These are phyloP conservation scores for Podospora sp. DNA, from an alignment of 495 filamentous ascomycete genomes.

Conservation along the genomic window DNA sequence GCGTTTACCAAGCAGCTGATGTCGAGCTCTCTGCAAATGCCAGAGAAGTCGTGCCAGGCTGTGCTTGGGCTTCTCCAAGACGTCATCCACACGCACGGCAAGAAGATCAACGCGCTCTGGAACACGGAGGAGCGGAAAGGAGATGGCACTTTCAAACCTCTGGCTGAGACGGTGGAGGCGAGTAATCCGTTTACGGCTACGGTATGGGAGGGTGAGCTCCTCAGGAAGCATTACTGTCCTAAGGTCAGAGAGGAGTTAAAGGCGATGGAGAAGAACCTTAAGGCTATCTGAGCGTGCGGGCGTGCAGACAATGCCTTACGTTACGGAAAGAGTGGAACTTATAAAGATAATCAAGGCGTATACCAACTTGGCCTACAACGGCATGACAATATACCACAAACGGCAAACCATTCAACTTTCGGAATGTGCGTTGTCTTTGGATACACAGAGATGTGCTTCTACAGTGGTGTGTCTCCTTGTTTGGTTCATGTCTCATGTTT, in stretches of 20 bases:
- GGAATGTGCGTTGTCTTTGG: too few relatives aligned
- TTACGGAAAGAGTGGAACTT: too few relatives aligned
- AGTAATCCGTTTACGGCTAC: slow-evolving; percentile 89
- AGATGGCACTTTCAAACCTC: slow-evolving; percentile 59
- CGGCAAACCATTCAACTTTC: too few relatives aligned
- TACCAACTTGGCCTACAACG: too few relatives aligned
- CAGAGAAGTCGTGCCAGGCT: slow-evolving; percentile 83
- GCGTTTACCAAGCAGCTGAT: slow-evolving; percentile 92
- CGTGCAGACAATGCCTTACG: too few relatives aligned
- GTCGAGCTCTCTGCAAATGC: slow-evolving; percentile 77
- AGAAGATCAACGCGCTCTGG: slow-evolving; percentile 44
- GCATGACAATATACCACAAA: too few relatives aligned
- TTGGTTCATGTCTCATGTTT: too few relatives aligned
- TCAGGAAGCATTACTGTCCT: slow-evolving; percentile 85
- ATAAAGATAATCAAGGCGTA: too few relatives aligned
- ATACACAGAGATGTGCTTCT: too few relatives aligned
- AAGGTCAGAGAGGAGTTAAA: slow-evolving; percentile 75
- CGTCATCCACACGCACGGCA: slow-evolving; percentile 61
- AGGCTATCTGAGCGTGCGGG: slow-evolving; percentile 10
- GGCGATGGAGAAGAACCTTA: slow-evolving; percentile 65
- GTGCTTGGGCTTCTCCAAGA: slow-evolving; percentile 72
- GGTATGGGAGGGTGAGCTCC: slow-evolving; percentile 89
- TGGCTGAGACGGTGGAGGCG: slow-evolving; percentile 65
- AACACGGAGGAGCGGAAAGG: slow-evolving; percentile 81
- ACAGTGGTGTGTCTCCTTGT: too few relatives aligned